Conservation (phyloP, 208 protist species). For the Novymonas esmeraldas region DNA sequence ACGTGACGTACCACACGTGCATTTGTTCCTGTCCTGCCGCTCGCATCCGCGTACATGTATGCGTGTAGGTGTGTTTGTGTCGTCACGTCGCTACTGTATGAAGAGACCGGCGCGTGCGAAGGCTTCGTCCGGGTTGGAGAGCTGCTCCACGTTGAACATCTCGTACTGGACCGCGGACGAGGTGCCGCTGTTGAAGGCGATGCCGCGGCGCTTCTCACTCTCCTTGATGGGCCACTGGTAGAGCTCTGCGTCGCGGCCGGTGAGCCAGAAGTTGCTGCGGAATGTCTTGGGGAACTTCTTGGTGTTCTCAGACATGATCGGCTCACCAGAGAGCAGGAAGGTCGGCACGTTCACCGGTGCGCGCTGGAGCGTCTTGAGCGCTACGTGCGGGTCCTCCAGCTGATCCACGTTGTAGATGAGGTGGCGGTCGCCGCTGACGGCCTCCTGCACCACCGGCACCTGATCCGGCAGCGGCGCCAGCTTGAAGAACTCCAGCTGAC, state of each 20-base stretch:
- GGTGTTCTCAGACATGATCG: slow-evolving; percentile 67
- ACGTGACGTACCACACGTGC: too few species aligned
- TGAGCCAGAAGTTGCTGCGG: slow-evolving; percentile 90
- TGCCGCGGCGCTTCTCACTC: slow-evolving; percentile 75
- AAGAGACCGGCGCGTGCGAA: slow-evolving; percentile 87
- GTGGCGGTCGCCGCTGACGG: slow-evolving; percentile 66
- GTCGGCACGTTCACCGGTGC: slow-evolving; percentile 78
- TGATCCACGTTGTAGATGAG: slow-evolving; percentile 91
- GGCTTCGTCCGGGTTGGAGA: slow-evolving; percentile 83
- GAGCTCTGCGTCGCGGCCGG: slow-evolving; percentile 80
- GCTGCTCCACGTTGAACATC: slow-evolving; percentile 90
- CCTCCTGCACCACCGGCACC: slow-evolving; percentile 68
- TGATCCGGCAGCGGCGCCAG: slow-evolving; percentile 68
- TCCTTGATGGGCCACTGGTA: slow-evolving; percentile 91
- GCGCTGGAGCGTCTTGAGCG: slow-evolving; percentile 83
- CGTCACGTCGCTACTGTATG: slow-evolving; percentile 50
- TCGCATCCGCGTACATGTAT: too few species aligned
- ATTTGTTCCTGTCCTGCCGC: too few species aligned
- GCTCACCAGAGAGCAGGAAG: slow-evolving; percentile 84
- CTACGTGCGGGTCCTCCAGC: slow-evolving; percentile 82
- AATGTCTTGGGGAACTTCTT: slow-evolving; percentile 80
- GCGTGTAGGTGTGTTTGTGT: background rate
- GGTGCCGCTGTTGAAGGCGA: slow-evolving; percentile 55
- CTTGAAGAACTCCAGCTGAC: slow-evolving; percentile 87
- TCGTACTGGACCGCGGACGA: slow-evolving; percentile 71